phyloP scores from a whole-genome alignment of 2,329 filamentous ascomycete species.

The Lecanicillium sp. region DNA sequence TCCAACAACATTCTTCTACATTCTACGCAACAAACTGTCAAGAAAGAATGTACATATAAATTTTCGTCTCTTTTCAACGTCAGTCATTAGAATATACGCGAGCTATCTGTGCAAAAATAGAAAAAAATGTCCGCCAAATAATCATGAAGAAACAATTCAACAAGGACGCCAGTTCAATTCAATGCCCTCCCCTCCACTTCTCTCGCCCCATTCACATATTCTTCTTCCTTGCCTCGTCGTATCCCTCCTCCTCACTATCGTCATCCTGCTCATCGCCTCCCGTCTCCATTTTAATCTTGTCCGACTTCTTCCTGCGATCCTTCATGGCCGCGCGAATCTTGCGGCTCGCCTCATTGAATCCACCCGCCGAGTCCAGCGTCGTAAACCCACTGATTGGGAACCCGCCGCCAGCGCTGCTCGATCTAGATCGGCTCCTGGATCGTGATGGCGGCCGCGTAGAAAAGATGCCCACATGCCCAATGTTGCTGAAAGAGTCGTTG shows the following conservation, averaged over 20 bases:
- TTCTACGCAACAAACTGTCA: too few species aligned
- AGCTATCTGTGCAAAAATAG: background rate
- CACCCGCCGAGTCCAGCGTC: slow-evolving; percentile 54
- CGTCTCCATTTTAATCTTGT: slow-evolving; percentile 28
- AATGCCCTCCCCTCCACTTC: too few species aligned
- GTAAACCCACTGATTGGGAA: slow-evolving; percentile 67
- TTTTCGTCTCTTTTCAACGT: too few species aligned
- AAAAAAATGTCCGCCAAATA: background rate
- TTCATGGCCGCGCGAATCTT: slow-evolving; percentile 83
- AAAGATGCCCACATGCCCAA: slow-evolving; percentile 82
- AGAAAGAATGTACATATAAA: too few species aligned
- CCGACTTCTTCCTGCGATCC: slow-evolving; percentile 46
- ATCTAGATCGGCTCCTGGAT: slow-evolving; percentile 61
- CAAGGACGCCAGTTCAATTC: too few species aligned
- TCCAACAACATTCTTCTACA: too few species aligned
- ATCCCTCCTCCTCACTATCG: slow-evolving; percentile 33
- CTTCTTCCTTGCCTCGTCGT: slow-evolving; percentile 35
- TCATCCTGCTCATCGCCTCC: slow-evolving; percentile 24
- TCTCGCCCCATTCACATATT: slow-evolving; percentile 22
- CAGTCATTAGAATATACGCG: background rate
- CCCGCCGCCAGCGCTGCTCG: slow-evolving; percentile 57
- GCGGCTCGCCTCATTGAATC: slow-evolving; percentile 73
- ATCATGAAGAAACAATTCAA: slow-evolving; percentile 1
- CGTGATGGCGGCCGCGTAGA: slow-evolving; percentile 79
- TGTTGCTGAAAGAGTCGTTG: slow-evolving; percentile 90